A percentile compares a stretch with the other conserved stretches of the same genome.
These are phyloP conservation scores for Trichoderma citrinoviride DNA, from an alignment of 2,329 filamentous ascomycete species.

Conservation along the genomic window DNA sequence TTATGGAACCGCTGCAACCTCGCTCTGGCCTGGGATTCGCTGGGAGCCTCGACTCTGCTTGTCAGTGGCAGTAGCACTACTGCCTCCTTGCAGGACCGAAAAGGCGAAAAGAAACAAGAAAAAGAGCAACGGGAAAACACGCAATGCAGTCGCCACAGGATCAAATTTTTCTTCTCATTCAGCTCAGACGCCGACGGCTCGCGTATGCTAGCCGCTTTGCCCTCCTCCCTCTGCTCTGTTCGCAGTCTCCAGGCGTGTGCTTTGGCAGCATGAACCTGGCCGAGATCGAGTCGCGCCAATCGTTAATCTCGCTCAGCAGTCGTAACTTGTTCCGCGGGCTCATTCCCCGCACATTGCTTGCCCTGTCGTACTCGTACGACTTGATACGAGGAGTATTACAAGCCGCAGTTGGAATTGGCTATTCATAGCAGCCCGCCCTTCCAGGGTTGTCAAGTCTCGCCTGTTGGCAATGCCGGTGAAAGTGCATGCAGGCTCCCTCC, in stretches of 20 bases:
- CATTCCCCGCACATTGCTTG: slow-evolving; percentile 6
- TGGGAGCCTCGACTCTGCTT: background rate
- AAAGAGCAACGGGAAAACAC: slow-evolving; percentile 6
- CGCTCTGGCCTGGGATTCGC: background rate
- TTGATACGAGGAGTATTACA: too few relatives aligned
- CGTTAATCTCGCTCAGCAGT: slow-evolving; percentile 11
- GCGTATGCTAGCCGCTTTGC: slow-evolving; percentile 7
- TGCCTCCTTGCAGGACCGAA: background rate
- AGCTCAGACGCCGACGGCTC: background rate
- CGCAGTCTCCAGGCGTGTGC: background rate
- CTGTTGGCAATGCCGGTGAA: background rate
- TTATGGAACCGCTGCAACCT: slow-evolving; percentile 11
- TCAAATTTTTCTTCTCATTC: background rate
- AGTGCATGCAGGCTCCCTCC: slow-evolving; percentile 14
- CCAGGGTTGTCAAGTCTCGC: background rate
- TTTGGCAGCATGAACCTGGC: slow-evolving; percentile 3
- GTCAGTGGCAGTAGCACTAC: background rate
- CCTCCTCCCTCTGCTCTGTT: background rate
- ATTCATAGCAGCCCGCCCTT: background rate
- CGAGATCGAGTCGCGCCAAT: background rate
- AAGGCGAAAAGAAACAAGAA: background rate
- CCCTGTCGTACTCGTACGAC: background rate
- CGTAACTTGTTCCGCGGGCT: background rate
- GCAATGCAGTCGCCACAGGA: slow-evolving; percentile 11
- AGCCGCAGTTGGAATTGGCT: too few relatives aligned